phyloP scores from a whole-genome alignment of 2,329 filamentous ascomycete genomes.

The Aspergillus sp. region DNA sequence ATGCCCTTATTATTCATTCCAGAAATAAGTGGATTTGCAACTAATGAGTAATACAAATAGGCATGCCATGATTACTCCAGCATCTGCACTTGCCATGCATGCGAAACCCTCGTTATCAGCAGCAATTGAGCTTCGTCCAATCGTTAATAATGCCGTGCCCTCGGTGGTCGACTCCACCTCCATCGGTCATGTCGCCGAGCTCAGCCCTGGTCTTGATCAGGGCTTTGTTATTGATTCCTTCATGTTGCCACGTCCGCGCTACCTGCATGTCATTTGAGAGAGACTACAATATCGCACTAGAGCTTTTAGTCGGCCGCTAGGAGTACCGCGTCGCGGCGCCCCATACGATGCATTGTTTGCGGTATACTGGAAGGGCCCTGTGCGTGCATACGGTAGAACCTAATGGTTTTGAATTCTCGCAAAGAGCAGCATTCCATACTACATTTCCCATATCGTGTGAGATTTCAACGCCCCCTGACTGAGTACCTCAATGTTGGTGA shows the following conservation, averaged over 20 bases:
- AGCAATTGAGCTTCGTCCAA: neutral
- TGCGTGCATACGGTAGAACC: neutral
- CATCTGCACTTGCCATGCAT: neutral
- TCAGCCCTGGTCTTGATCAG: neutral
- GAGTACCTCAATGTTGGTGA: neutral
- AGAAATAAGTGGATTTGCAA: neutral
- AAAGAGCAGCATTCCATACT: neutral
- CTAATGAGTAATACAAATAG: neutral
- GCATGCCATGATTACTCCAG: neutral
- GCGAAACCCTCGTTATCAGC: neutral
- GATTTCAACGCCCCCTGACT: neutral
- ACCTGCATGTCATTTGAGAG: neutral
- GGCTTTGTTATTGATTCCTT: neutral
- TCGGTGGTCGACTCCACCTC: neutral
- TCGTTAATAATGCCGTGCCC: neutral
- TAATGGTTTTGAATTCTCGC: neutral
- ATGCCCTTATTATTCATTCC: neutral
- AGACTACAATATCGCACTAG: neutral
- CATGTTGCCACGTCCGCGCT: neutral
- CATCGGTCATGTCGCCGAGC: slow-evolving; percentile 6
- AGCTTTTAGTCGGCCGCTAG: neutral
- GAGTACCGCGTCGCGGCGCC: too few relatives aligned
- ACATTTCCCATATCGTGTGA: too few relatives aligned
- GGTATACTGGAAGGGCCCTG: neutral
- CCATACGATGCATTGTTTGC: neutral